Evolutionary conservation across 1,284 basidiomycete genomes (phyloP), one percentile per base, ranked within the genome.

Genomic region (Ceratobasidium papillatum): DNA sequence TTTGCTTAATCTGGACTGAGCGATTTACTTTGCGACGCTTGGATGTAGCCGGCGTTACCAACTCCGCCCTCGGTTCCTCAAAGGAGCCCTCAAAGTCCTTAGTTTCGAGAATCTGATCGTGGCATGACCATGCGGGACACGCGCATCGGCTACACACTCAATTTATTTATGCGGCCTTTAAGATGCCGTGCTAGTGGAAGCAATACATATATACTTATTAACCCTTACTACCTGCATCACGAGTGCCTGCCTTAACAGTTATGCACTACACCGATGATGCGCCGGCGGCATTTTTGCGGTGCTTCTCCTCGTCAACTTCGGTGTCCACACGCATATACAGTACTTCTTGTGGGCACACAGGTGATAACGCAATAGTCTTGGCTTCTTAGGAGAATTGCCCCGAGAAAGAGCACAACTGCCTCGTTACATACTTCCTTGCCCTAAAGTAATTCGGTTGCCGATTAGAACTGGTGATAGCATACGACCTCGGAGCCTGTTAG

Each of bases 271-370:
- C 63, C 63, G 63, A 65, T 65, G 63, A 65, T 65, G 65, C 36
- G 52, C 52, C 65, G 65, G 36, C 65, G 65, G 65, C 27, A 49
- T 43, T 68, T 68, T 68, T 52, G 49, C 65, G 65, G 65, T 30
- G 32, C 65, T 68, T 68, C 65, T 27, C 65, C 65, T 68, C 65
- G 34, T 41, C n/a, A 68, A 68, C 52, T 25, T 68, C 65, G 65
- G 65, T 32, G n/a, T 32, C n/a, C 25, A 56, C 25, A 62, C 41
- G 22, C 38, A 45, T 62, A 17, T 47, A 62, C 36, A 62, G 7
- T 41, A 38, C 38, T 22, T 36, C n/a, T 41, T 19, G 58, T 61
- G 8, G 49, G 30, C 43, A 30, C 25, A 45, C 22, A 64, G 27
- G 14, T 36, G 43, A 49, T 64, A 8, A 12, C 17, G n/a, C 22